Evolutionary conservation across 2,329 filamentous ascomycete species (phyloP).

Genomic region (Fusarium sacchari): DNA sequence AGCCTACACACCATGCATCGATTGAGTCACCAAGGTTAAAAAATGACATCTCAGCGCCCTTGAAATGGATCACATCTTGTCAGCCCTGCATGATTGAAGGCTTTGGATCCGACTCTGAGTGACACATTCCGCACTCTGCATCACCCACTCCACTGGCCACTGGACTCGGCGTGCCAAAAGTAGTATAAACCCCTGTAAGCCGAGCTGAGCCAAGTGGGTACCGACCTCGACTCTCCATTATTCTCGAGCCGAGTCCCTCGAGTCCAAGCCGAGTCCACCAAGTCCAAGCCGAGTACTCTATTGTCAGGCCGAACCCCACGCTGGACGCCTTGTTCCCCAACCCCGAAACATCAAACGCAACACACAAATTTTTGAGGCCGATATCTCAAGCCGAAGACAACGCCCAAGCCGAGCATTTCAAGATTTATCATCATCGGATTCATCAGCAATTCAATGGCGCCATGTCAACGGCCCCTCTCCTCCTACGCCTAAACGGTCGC

Average conservation of each 20-base stretch:
- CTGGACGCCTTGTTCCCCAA: background rate
- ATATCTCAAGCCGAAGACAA: conserved; percentile 2
- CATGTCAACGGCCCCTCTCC: conserved; percentile 33
- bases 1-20: background rate
- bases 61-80: conserved; percentile 23
- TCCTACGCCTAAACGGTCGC: conserved; percentile 44
- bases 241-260: background rate
- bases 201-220: conserved; percentile 29
- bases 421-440: conserved; percentile 19
- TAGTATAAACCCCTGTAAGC: conserved; percentile 22
- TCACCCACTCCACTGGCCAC: too few relatives aligned
- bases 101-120: conserved; percentile 22
- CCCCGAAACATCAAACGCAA: background rate
- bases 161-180: conserved; percentile 15
- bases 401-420: conserved; percentile 19
- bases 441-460: conserved; percentile 6
- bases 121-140: conserved; percentile 28
- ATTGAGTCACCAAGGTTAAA: conserved; percentile 35
- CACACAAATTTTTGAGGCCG: background rate
- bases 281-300: too few relatives aligned
- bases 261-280: background rate
- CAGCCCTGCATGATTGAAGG: conserved; percentile 24
- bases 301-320: background rate
- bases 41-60: conserved; percentile 20
- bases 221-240: background rate